A percentile compares a stretch with the other conserved stretches of the same genome.
phyloP scores from a whole-genome alignment of 2,329 filamentous ascomycete genomes.

The Samsoniella hepiali region DNA sequence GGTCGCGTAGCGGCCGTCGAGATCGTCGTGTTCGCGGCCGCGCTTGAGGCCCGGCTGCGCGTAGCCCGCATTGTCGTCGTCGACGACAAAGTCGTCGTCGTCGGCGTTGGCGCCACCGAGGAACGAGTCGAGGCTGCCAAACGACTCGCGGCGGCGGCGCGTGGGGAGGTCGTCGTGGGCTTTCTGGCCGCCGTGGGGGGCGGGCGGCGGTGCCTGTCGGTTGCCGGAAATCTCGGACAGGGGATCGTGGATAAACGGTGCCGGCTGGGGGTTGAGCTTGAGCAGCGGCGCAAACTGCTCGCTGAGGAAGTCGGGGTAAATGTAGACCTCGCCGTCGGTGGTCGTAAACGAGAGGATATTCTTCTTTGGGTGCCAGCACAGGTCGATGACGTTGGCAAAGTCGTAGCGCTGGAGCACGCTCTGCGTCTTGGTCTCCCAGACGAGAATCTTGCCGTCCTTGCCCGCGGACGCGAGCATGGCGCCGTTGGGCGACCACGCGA shows the following conservation, averaged over 20 bases:
- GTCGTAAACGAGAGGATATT: constrained; percentile 92
- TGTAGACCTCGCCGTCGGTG: constrained; percentile 88
- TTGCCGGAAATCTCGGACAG: constrained; percentile 68
- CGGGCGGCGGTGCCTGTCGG: constrained; percentile 44
- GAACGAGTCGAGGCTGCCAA: constrained; percentile 81
- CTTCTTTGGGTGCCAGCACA: constrained; percentile 86
- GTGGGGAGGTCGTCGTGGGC: constrained; percentile 45
- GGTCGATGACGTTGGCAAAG: constrained; percentile 77
- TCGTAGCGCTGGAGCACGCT: constrained; percentile 74
- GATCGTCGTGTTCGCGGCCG: constrained; percentile 51
- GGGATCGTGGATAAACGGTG: constrained; percentile 83
- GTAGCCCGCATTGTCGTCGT: constrained; percentile 94
- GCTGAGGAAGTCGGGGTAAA: constrained; percentile 69
- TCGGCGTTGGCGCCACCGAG: constrained; percentile 49
- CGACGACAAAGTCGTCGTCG: constrained; percentile 81
- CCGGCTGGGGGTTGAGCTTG: constrained; percentile 62
- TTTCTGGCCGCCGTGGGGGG: constrained; percentile 55
- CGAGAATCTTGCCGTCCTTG: constrained; percentile 64
- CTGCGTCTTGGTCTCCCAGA: constrained; percentile 92
- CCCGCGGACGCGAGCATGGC: constrained; percentile 73
- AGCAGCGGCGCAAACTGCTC: constrained; percentile 56
- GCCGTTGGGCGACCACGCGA: constrained; percentile 94
- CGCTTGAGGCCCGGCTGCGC: constrained; percentile 55
- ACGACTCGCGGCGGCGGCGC: constrained; percentile 57
- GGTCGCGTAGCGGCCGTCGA: constrained; percentile 39